A percentile compares a stretch with the other conserved stretches of the same genome.
phyloP scores from a whole-genome alignment of 2,329 filamentous ascomycete species.

The Trichocomaceae sp. region DNA sequence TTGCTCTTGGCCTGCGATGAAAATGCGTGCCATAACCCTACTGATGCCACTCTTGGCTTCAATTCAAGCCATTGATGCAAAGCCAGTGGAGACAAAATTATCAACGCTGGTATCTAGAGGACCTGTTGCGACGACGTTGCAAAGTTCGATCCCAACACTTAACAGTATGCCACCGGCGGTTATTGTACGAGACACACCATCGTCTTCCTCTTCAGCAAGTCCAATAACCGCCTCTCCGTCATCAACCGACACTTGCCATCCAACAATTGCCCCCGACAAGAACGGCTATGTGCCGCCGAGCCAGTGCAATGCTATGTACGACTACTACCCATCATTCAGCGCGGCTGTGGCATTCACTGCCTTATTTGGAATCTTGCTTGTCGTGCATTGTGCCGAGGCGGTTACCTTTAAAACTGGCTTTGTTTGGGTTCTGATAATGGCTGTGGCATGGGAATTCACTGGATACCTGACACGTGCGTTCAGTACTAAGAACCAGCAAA shows the following conservation, averaged over 20 bases:
- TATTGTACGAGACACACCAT: not conserved
- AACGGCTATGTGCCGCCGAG: constrained; percentile 19
- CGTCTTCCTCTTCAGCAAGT: not conserved
- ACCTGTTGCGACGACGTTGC: not conserved
- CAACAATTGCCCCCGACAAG: constrained; percentile 18
- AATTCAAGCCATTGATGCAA: not conserved
- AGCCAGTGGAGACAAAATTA: constrained; percentile 1
- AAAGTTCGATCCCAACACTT: not conserved
- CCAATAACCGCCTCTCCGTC: not conserved
- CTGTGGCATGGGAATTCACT: constrained; percentile 33
- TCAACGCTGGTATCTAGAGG: not conserved
- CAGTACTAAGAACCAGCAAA: constrained; percentile 37
- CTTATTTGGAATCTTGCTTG: constrained; percentile 30
- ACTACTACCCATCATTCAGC: constrained; percentile 33
- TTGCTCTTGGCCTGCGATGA: not conserved
- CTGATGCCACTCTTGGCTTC: constrained; percentile 4
- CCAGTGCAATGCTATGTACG: constrained; percentile 13
- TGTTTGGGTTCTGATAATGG: constrained; percentile 42
- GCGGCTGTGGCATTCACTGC: constrained; percentile 31
- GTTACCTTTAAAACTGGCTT: constrained; percentile 30
- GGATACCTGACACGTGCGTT: constrained; percentile 37
- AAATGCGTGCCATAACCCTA: not conserved
- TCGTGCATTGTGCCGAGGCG: constrained; percentile 28
- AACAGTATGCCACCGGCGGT: not conserved
- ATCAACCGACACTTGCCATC: constrained; percentile 15